Conservation (phyloP, 208 protist species). For the Trypanosoma melophagium region DNA sequence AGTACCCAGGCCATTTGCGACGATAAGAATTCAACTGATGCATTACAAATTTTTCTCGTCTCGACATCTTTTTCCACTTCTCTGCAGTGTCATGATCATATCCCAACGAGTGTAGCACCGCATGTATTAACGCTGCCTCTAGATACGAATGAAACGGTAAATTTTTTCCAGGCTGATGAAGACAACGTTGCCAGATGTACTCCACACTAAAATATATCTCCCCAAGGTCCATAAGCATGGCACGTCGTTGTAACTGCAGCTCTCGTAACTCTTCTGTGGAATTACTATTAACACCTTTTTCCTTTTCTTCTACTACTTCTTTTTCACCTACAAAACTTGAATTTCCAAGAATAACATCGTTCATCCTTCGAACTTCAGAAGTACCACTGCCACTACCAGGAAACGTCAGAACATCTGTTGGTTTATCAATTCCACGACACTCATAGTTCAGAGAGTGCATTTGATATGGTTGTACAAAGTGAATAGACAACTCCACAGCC, state of each 20-base stretch:
- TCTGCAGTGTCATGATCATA: conserved; percentile 68
- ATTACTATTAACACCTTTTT: background rate
- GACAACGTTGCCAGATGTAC: conserved; percentile 58
- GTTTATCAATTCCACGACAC: conserved; percentile 38
- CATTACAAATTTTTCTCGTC: conserved; percentile 55
- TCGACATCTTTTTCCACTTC: conserved; percentile 58
- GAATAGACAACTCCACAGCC: conserved; percentile 47
- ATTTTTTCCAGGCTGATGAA: conserved; percentile 31
- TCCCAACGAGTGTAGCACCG: conserved; percentile 71
- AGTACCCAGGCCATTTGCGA: conserved; percentile 37
- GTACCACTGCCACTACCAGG: conserved; percentile 38
- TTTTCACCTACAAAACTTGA: too few species aligned
- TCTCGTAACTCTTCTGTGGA: background rate
- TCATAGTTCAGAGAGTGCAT: conserved; percentile 63
- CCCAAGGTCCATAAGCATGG: conserved; percentile 53
- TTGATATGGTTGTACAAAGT: conserved; percentile 38
- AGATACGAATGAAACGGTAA: conserved; percentile 66
- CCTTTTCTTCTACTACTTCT: too few species aligned
- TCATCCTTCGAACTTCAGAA: conserved; percentile 22
- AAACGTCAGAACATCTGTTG: conserved; percentile 86
- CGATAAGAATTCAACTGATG: conserved; percentile 35
- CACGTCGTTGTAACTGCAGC: conserved; percentile 3
- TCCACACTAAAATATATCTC: conserved; percentile 71
- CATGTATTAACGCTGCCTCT: conserved; percentile 67
- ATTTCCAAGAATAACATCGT: conserved; percentile 47